Base-by-base conservation (phyloP, 2,329 filamentous ascomycete species). In the Botrytis cinerea region DNA sequence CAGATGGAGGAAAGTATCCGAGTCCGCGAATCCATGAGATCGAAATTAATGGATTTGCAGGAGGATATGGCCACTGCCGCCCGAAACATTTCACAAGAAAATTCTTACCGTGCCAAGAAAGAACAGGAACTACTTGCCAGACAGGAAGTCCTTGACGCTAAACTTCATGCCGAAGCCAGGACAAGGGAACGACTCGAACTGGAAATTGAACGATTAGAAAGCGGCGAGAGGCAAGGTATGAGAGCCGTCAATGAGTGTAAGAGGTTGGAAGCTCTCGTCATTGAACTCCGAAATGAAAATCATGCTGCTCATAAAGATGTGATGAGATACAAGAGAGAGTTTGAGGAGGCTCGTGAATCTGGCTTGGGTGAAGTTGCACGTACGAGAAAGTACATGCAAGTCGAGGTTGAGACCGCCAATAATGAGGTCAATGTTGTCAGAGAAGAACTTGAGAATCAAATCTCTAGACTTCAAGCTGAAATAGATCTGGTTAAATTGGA, bases 1-100 rank as follows among this genome's bases (percentile, higher is more conserved):
- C 94, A 97, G 80, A 89, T 96, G 60, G 91, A 96, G 79, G 95
- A 97, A 83, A 95, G 94, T 79, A 90, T 95, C 80, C 90, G 92
- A 76, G 88, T 97, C 74, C 91, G 94, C 73, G 93, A 97, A 81
- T 90, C 87, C 75, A 95, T 97, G 88, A 91, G 94, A 77, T 86
- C 86, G 81, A 97, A 96, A 82, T 92, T 98, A 79, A 89, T 95
- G 78, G 90, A 90, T 74, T 85, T 99, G 57, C 95, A 98, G 82
- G 89, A 94, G 76, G 94, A 98, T 78, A 95, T 98, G 91, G 88
- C 90, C 46, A 86, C 86, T 73, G 93, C 94, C 67, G 91, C 93
- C 71, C 89, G 90, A 64, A 92, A 97, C 75, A 90, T 98, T 75
- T 90, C 92, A 35, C 90, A 93, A 78, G 95, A 98, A 80, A 95